Conservation (phyloP, 805 yeast species). For the Myxozyma sirexii region DNA sequence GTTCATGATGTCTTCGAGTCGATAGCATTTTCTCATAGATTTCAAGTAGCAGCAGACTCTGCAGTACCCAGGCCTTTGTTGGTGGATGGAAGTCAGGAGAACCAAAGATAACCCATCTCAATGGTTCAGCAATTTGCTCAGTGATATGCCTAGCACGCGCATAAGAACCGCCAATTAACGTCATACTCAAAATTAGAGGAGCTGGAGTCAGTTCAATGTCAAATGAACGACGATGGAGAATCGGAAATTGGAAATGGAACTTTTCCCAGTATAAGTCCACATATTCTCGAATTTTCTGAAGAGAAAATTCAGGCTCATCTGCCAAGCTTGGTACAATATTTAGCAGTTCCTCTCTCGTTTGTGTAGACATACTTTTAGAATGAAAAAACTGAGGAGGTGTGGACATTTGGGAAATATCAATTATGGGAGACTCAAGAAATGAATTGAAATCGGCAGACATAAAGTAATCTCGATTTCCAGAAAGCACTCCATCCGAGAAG, state of each 20-base stretch:
- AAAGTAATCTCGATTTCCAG: conserved; percentile 37
- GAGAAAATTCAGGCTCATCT: conserved; percentile 45
- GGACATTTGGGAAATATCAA: conserved; percentile 46
- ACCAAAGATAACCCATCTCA: conserved; percentile 71
- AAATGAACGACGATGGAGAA: conserved; percentile 63
- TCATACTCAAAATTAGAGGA: conserved; percentile 57
- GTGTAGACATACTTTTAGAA: conserved; percentile 39
- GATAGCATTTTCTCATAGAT: conserved; percentile 76
- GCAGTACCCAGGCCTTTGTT: conserved; percentile 73
- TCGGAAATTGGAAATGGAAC: conserved; percentile 62
- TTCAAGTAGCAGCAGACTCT: conserved; percentile 71
- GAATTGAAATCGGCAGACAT: conserved; percentile 36
- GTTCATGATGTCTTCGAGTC: conserved; percentile 69
- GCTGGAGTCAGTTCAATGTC: conserved; percentile 52
- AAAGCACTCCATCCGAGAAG: conserved; percentile 43
- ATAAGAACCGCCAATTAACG: conserved; percentile 57
- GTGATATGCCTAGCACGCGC: conserved; percentile 37
- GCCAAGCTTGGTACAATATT: conserved; percentile 39
- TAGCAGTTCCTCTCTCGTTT: conserved; percentile 38
- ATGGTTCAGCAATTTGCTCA: conserved; percentile 58
- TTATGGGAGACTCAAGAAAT: conserved; percentile 44
- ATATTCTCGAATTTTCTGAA: conserved; percentile 40
- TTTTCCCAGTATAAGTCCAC: conserved; percentile 54
- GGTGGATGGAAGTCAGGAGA: conserved; percentile 77
- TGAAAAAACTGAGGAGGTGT: conserved; percentile 44